Evolutionary conservation across 108 stramenopile genomes (phyloP).

Genomic region (Skeletonema menzelii): DNA sequence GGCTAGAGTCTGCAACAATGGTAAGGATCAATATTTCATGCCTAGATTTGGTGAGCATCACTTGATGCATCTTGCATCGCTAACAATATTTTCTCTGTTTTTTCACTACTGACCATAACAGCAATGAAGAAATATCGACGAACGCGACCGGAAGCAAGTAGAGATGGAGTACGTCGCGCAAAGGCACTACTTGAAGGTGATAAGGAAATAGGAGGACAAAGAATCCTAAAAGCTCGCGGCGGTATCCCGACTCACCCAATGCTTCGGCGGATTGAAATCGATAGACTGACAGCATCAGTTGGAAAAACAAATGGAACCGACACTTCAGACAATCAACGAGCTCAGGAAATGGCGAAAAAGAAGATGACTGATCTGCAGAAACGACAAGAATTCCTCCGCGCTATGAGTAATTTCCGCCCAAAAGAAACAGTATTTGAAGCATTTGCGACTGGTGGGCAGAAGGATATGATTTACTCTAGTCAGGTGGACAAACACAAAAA

Average conservation of each 20-base stretch:
- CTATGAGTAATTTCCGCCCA: conserved; percentile 92
- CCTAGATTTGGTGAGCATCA: background rate
- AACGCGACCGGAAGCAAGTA: conserved; percentile 89
- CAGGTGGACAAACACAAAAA: conserved; percentile 77
- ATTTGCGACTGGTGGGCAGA: conserved; percentile 85
- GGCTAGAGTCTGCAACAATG: conserved; percentile 74
- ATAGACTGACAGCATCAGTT: conserved; percentile 39
- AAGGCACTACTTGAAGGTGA: conserved; percentile 86
- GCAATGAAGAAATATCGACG: conserved; percentile 96
- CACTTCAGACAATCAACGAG: background rate
- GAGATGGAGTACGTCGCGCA: conserved; percentile 79
- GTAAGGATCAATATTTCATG: conserved; percentile 4
- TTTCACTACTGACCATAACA: background rate
- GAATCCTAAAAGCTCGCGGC: conserved; percentile 49
- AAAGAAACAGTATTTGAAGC: conserved; percentile 98
- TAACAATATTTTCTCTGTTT: background rate
- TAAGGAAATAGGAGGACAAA: conserved; percentile 58
- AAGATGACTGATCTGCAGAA: conserved; percentile 54
- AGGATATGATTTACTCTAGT: conserved; percentile 66
- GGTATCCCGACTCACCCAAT: conserved; percentile 79
- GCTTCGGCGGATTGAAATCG: conserved; percentile 59
- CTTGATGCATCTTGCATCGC: background rate
- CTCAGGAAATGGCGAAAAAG: conserved; percentile 37
- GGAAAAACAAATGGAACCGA: background rate
- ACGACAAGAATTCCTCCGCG: conserved; percentile 80